These are phyloP conservation scores for Rasamsonia emersonii DNA, from an alignment of 2,329 filamentous ascomycete species.

Conservation along the genomic window DNA sequence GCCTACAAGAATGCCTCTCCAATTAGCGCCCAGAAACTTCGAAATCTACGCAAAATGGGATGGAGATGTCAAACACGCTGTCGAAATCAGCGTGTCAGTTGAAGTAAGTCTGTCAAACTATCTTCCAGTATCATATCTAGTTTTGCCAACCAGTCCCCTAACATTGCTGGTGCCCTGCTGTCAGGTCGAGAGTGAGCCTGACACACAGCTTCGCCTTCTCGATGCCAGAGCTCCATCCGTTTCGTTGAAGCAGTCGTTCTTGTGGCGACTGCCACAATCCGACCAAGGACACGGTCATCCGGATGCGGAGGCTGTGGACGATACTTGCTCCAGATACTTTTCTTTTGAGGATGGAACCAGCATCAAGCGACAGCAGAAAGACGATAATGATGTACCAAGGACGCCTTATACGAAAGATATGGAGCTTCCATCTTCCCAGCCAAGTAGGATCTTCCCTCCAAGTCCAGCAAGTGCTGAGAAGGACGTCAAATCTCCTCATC, in stretches of 20 bases:
- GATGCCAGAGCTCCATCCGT: slow-evolving; percentile 9
- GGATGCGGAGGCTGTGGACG: no score
- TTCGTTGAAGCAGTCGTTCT: slow-evolving; percentile 7
- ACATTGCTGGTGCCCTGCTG: neutral
- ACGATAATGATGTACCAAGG: slow-evolving; percentile 1
- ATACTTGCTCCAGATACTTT: slow-evolving; percentile 2
- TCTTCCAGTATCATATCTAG: neutral
- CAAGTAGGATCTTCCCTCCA: slow-evolving; percentile 5
- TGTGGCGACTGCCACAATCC: slow-evolving; percentile 4
- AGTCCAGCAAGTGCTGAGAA: slow-evolving; percentile 5
- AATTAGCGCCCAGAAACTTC: slow-evolving; percentile 20
- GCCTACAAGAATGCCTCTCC: neutral
- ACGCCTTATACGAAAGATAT: slow-evolving; percentile 5
- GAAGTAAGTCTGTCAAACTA: slow-evolving; percentile 17
- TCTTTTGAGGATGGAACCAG: neutral
- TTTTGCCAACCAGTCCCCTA: neutral
- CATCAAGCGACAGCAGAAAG: neutral
- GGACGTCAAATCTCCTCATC: no score
- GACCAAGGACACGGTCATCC: neutral
- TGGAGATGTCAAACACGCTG: slow-evolving; percentile 16
- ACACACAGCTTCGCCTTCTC: slow-evolving; percentile 15
- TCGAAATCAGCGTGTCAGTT: slow-evolving; percentile 18
- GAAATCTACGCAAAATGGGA: slow-evolving; percentile 25
- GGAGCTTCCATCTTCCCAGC: neutral
- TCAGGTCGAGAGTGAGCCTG: slow-evolving; percentile 18